A percentile compares a stretch with the other conserved stretches of the same genome.
Evolutionary conservation across 2,329 filamentous ascomycete genomes (phyloP).

Genomic region (Periglandula ipomoeae): DNA sequence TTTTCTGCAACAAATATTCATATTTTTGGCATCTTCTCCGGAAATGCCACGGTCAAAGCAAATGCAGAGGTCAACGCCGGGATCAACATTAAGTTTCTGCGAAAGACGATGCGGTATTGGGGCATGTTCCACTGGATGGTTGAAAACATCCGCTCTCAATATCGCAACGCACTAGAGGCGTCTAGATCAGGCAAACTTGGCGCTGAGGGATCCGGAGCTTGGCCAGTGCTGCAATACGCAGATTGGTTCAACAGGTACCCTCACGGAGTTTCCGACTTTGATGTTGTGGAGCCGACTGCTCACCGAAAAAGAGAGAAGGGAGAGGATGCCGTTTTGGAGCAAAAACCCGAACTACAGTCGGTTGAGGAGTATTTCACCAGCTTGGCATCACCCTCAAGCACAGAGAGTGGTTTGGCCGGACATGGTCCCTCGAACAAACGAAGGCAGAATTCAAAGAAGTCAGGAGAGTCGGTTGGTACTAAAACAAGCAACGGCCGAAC

Average conservation of each 20-base stretch:
- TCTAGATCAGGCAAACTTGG: constrained; percentile 54
- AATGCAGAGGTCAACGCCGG: constrained; percentile 76
- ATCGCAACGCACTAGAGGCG: constrained; percentile 76
- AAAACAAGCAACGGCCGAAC: neutral
- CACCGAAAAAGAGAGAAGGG: constrained; percentile 64
- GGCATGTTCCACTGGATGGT: constrained; percentile 98
- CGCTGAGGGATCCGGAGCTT: constrained; percentile 37
- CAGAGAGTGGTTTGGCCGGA: constrained; percentile 26
- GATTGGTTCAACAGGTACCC: constrained; percentile 97
- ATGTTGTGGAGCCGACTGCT: constrained; percentile 68
- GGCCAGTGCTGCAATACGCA: constrained; percentile 82
- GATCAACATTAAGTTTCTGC: constrained; percentile 81
- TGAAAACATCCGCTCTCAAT: constrained; percentile 84
- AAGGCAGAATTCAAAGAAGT: constrained; percentile 29
- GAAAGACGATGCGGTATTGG: constrained; percentile 96
- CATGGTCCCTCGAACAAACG: constrained; percentile 22
- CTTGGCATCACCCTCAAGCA: constrained; percentile 55
- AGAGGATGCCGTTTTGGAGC: constrained; percentile 80
- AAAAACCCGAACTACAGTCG: constrained; percentile 83
- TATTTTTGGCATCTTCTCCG: constrained; percentile 83
- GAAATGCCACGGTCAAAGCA: constrained; percentile 65
- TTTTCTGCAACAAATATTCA: constrained; percentile 94
- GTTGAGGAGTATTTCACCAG: constrained; percentile 91
- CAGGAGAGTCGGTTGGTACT: constrained; percentile 9
- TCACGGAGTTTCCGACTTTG: constrained; percentile 75